Conservation (phyloP, 177 flowering plant species). For the Vitis hybrid region DNA sequence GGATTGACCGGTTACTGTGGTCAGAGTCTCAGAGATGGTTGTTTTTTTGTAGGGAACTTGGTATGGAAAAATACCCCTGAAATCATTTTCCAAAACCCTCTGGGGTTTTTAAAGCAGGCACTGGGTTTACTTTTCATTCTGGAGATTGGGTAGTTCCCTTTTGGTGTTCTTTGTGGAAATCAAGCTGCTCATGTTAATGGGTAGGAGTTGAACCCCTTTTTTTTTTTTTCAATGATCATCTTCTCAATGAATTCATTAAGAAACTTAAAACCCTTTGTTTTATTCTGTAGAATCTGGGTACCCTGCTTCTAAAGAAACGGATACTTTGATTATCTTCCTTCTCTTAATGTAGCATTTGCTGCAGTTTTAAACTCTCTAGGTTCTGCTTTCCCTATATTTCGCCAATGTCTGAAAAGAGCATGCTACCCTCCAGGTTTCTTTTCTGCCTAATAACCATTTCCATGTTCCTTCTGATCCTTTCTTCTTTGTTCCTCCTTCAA, state of each 20-base stretch:
- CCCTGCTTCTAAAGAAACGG: neutral
- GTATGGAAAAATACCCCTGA: neutral
- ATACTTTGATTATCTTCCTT: constrained; percentile 3
- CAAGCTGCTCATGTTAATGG: neutral
- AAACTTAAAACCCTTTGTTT: neutral
- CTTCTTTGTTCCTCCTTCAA: constrained; percentile 47
- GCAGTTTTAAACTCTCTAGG: neutral
- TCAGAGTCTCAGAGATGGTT: neutral
- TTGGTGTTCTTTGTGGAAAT: neutral
- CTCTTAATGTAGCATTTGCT: neutral
- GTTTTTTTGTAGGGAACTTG: neutral
- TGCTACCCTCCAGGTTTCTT: constrained; percentile 43
- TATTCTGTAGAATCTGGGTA: neutral
- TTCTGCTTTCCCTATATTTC: constrained; percentile 1
- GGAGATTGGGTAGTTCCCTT: neutral
- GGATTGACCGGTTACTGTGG: neutral
- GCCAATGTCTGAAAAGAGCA: constrained; percentile 52
- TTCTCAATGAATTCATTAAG: neutral
- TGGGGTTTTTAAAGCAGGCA: constrained; percentile 3
- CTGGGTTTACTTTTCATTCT: constrained; percentile 2
- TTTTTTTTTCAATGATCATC: neutral
- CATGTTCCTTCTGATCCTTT: constrained; percentile 42
- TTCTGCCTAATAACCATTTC: constrained; percentile 38
- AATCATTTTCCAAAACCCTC: neutral
- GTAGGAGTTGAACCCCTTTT: neutral